Evolutionary conservation across 768 basidiomycete genomes (phyloP).

Genomic region (Harrya chromipes): DNA sequence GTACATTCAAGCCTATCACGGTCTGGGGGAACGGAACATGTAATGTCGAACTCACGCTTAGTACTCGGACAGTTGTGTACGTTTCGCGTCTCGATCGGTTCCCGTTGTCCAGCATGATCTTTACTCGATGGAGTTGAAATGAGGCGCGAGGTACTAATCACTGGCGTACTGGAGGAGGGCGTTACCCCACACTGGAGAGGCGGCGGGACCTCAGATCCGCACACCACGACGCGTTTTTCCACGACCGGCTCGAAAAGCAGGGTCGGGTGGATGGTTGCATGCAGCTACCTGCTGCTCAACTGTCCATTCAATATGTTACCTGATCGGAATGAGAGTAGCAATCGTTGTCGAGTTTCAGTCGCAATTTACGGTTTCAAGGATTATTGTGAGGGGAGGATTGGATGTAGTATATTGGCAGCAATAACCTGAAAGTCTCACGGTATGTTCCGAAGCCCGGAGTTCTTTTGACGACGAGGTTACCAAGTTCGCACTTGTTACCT

Average conservation of each 20-base stretch:
- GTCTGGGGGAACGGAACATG: constrained; percentile 67
- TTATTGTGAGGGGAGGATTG: too few species aligned
- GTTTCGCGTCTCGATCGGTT: constrained; percentile 7
- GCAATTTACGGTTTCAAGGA: too few species aligned
- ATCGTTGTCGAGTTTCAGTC: background rate
- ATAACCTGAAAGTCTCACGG: too few species aligned
- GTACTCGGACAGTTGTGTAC: background rate
- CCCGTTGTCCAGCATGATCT: background rate
- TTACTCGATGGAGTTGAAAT: background rate
- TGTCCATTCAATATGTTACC: constrained; percentile 9
- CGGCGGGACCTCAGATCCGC: constrained; percentile 21
- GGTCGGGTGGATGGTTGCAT: constrained; percentile 4
- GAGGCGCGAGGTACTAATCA: too few species aligned
- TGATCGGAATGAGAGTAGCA: constrained; percentile 1
- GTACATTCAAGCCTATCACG: constrained; percentile 55
- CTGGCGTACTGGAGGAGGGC: background rate
- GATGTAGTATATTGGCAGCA: too few species aligned
- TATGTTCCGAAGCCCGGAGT: too few species aligned
- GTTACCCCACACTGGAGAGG: constrained; percentile 22
- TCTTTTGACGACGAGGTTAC: too few species aligned
- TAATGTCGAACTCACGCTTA: constrained; percentile 33
- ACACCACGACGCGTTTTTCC: background rate
- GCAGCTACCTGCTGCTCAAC: background rate
- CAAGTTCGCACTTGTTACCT: too few species aligned
- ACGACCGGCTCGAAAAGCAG: constrained; percentile 7